Evolutionary conservation across 257 asterid genomes (phyloP).

Genomic region (Solanum ossicruentum): DNA sequence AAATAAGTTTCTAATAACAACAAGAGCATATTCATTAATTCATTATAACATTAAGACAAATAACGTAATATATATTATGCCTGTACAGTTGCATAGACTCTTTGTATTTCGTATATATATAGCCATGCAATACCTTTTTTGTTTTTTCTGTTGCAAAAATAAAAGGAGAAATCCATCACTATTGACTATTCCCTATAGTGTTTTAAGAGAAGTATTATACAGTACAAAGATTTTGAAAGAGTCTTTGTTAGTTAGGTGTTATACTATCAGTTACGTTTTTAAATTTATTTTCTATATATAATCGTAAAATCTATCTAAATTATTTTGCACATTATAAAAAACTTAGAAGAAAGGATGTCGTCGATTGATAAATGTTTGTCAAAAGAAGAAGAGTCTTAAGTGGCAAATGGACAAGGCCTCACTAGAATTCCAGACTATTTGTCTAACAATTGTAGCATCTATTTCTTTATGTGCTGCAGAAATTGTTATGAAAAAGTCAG

Average conservation of each 20-base stretch:
- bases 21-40: no score
- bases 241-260: neutral
- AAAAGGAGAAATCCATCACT: neutral
- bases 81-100: no score
- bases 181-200: neutral
- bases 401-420: neutral
- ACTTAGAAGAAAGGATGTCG: neutral
- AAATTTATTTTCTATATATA: neutral
- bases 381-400: neutral
- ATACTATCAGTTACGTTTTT: neutral
- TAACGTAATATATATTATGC: no score
- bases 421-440: neutral
- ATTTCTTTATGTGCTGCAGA: neutral
- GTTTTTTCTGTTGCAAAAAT: neutral
- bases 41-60: no score
- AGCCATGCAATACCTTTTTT: neutral
- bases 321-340: neutral
- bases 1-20: neutral
- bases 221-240: neutral
- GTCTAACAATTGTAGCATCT: neutral
- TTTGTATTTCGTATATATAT: no score
- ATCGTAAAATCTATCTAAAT: neutral
- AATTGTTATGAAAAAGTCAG: neutral
- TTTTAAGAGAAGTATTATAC: neutral
- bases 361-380: neutral